Percentiles rank a stretch among this genome's conserved stretches.
These are phyloP conservation scores for Sporothrix brunneoviolacea DNA, from an alignment of 2,329 filamentous ascomycete species.

Conservation along the genomic window DNA sequence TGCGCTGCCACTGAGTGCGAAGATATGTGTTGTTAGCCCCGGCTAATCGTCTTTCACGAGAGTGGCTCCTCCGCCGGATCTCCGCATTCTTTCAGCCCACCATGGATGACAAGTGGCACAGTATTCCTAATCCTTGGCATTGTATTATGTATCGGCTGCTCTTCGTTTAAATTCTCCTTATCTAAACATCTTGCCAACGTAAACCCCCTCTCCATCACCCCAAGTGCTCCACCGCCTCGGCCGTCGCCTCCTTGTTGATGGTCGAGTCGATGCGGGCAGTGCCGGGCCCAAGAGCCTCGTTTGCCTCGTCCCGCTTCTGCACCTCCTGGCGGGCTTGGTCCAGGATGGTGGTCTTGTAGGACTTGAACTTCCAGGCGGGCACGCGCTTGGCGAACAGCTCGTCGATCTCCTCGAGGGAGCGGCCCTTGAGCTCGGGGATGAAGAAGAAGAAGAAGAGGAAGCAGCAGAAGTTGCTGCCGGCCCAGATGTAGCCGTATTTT, in stretches of 20 bases:
- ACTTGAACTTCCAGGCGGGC: conserved; percentile 25
- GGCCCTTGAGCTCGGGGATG: conserved; percentile 26
- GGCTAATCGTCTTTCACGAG: too few species aligned
- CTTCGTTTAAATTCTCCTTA: too few species aligned
- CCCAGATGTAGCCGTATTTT: conserved; percentile 39
- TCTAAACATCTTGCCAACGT: too few species aligned
- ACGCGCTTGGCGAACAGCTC: conserved; percentile 26
- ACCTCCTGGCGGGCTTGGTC: conserved; percentile 23
- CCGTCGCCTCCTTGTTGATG: neutral
- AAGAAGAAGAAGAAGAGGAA: conserved; percentile 27
- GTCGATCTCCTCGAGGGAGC: conserved; percentile 28
- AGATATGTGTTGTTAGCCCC: too few species aligned
- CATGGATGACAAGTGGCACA: too few species aligned
- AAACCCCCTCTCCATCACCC: too few species aligned
- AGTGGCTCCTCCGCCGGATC: too few species aligned
- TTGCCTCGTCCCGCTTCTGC: conserved; percentile 4
- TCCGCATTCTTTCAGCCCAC: too few species aligned
- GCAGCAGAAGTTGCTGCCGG: conserved; percentile 25
- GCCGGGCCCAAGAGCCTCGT: too few species aligned
- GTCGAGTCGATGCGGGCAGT: neutral
- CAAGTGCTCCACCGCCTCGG: neutral
- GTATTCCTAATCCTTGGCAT: too few species aligned
- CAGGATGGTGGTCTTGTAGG: conserved; percentile 22
- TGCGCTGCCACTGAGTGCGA: too few species aligned
- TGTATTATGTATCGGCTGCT: too few species aligned